phyloP scores from a whole-genome alignment of 345 rosid species.

The Euphorbia pulcherrima region DNA sequence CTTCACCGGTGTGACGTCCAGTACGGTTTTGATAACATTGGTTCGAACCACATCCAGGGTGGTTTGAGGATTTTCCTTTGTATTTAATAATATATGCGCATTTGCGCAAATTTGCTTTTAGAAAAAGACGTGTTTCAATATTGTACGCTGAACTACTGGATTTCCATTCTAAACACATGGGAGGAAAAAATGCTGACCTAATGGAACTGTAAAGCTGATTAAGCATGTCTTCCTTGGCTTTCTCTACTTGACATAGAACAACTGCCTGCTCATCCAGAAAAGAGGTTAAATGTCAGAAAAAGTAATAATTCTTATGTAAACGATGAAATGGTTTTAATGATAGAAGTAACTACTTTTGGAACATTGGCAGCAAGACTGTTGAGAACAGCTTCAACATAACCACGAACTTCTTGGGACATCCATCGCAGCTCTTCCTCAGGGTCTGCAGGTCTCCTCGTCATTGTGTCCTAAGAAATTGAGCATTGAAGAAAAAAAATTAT shows the following conservation, averaged over 20 bases:
- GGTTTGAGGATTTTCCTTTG: too few species aligned
- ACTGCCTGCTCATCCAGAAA: conserved; percentile 64
- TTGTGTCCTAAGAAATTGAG: conserved; percentile 56
- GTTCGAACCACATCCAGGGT: too few species aligned
- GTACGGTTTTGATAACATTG: too few species aligned
- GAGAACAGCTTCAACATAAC: conserved; percentile 98
- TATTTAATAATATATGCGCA: too few species aligned
- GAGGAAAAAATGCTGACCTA: conserved; percentile 45
- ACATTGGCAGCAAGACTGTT: conserved; percentile 98
- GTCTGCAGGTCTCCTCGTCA: conserved; percentile 85
- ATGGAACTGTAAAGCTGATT: conserved; percentile 85
- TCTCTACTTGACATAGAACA: conserved; percentile 99
- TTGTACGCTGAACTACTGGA: background rate
- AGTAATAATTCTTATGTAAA: too few species aligned
- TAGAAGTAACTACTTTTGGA: conserved; percentile 61
- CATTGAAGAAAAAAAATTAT: background rate
- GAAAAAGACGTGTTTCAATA: too few species aligned
- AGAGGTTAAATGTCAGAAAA: conserved; percentile 10
- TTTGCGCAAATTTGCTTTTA: too few species aligned
- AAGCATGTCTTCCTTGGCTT: conserved; percentile 97
- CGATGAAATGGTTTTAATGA: background rate
- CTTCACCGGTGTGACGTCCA: too few species aligned
- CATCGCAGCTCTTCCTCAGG: conserved; percentile 99
- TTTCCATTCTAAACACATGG: background rate
- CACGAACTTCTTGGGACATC: conserved; percentile 99